A percentile compares a stretch with the other conserved stretches of the same genome.
Conservation (phyloP, 2,329 filamentous ascomycete species). For the Fusarium virguliforme region DNA sequence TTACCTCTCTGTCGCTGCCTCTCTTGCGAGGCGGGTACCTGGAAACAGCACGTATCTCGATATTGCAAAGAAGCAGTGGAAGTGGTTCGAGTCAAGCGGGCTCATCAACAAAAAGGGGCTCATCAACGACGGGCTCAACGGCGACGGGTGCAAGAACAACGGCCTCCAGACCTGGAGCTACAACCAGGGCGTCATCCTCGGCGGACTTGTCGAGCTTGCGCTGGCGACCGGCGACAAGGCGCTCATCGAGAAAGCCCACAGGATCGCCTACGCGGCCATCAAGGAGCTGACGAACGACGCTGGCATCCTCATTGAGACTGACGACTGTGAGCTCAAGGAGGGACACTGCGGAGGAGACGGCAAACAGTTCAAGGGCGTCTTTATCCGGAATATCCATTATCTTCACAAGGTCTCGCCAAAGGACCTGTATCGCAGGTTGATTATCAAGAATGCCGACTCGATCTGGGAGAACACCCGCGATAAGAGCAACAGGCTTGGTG, state of each 20-base stretch:
- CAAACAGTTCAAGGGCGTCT: slow-evolving; percentile 81
- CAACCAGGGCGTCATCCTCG: slow-evolving; percentile 73
- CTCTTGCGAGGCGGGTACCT: slow-evolving; percentile 66
- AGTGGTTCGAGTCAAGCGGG: slow-evolving; percentile 67
- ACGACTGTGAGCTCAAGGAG: slow-evolving; percentile 54
- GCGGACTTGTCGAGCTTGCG: slow-evolving; percentile 68
- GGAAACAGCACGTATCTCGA: slow-evolving; percentile 61
- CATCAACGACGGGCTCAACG: slow-evolving; percentile 69
- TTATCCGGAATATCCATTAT: slow-evolving; percentile 75
- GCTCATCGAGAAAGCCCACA: slow-evolving; percentile 61
- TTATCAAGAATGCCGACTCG: slow-evolving; percentile 74
- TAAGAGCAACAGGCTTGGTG: slow-evolving; percentile 67
- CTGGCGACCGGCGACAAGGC: slow-evolving; percentile 60
- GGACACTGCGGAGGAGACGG: slow-evolving; percentile 65
- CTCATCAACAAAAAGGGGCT: slow-evolving; percentile 68
- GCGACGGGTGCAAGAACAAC: slow-evolving; percentile 66
- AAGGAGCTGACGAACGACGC: slow-evolving; percentile 60
- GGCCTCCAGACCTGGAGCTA: slow-evolving; percentile 67
- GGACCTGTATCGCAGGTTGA: slow-evolving; percentile 67
- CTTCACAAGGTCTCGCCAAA: slow-evolving; percentile 69
- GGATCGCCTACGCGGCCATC: slow-evolving; percentile 70
- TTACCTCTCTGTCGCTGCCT: slow-evolving; percentile 68
- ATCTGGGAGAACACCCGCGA: slow-evolving; percentile 76
- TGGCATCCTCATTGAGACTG: slow-evolving; percentile 63
- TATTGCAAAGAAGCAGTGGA: slow-evolving; percentile 68